phyloP scores from a whole-genome alignment of 2,329 filamentous ascomycete species.

The Epichloe uncinata region DNA sequence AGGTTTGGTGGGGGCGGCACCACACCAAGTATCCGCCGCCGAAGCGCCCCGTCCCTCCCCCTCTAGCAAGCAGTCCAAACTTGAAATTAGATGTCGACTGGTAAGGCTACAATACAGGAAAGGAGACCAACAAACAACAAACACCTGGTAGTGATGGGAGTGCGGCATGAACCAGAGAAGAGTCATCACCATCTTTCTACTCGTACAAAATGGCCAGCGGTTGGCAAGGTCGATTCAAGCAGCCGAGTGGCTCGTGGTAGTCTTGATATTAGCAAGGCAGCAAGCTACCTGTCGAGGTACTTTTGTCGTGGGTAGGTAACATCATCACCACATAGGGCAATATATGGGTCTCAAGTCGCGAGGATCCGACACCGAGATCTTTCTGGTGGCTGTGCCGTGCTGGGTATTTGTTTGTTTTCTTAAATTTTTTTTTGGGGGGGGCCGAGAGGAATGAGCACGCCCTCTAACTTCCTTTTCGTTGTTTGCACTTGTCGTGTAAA shows the following conservation, averaged over 20 bases:
- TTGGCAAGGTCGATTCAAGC: not conserved
- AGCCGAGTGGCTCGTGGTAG: not conserved
- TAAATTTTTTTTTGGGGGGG: not conserved
- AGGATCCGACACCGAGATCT: not conserved
- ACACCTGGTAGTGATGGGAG: not conserved
- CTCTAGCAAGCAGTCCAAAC: too few species aligned
- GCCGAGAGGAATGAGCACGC: not conserved
- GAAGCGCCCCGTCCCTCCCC: too few species aligned
- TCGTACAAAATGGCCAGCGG: not conserved
- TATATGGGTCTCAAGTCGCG: not conserved
- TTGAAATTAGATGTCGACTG: too few species aligned
- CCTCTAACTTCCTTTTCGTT: conserved; percentile 19
- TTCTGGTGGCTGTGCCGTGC: not conserved
- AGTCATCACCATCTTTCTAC: not conserved
- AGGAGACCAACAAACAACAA: too few species aligned
- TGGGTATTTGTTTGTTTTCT: not conserved
- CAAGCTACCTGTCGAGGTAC: not conserved
- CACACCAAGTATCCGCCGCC: too few species aligned
- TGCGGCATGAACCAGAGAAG: not conserved
- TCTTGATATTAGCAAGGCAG: not conserved
- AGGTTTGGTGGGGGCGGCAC: too few species aligned
- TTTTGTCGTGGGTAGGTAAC: not conserved
- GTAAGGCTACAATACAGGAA: too few species aligned
- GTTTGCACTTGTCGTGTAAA: conserved; percentile 85
- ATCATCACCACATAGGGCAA: not conserved